These are phyloP conservation scores for Mortierella sp. DNA, from an alignment of 371 early-diverging fungal genomes.

Conservation along the genomic window DNA sequence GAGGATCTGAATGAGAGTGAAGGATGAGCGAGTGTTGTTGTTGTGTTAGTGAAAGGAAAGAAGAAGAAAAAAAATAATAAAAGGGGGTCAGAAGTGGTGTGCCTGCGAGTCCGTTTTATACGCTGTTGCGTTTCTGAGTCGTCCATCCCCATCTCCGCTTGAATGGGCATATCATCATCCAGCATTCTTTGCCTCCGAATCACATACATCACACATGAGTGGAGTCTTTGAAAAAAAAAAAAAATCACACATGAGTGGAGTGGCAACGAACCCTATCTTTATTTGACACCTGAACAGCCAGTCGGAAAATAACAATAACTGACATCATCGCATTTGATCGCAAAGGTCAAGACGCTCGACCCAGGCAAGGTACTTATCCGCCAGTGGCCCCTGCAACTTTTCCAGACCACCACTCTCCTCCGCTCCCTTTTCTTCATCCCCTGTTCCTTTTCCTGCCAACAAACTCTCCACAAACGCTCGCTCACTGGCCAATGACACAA, in stretches of 20 bases:
- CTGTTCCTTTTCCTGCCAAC: neutral
- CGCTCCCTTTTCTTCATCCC: neutral
- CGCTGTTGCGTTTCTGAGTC: neutral
- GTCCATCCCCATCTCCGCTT: neutral
- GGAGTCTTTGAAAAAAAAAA: no score
- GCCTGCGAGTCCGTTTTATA: neutral
- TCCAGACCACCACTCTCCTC: neutral
- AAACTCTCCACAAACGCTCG: conserved; percentile 1
- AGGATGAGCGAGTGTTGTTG: neutral
- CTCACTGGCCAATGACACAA: conserved; percentile 14
- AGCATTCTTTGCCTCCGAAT: no score
- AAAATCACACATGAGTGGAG: no score
- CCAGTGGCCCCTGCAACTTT: neutral
- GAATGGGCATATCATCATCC: neutral
- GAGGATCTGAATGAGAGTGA: neutral
- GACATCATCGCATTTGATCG: neutral
- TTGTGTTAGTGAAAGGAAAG: neutral
- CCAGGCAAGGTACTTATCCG: conserved; percentile 13
- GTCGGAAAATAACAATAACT: no score
- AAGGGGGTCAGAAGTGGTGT: neutral
- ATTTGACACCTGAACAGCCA: neutral
- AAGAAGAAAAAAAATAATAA: no score
- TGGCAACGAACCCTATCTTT: neutral
- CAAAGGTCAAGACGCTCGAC: conserved; percentile 8
- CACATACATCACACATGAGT: no score